Evolutionary conservation across 2,329 filamentous ascomycete genomes (phyloP).

Genomic region (Coniochaeta sp.): DNA sequence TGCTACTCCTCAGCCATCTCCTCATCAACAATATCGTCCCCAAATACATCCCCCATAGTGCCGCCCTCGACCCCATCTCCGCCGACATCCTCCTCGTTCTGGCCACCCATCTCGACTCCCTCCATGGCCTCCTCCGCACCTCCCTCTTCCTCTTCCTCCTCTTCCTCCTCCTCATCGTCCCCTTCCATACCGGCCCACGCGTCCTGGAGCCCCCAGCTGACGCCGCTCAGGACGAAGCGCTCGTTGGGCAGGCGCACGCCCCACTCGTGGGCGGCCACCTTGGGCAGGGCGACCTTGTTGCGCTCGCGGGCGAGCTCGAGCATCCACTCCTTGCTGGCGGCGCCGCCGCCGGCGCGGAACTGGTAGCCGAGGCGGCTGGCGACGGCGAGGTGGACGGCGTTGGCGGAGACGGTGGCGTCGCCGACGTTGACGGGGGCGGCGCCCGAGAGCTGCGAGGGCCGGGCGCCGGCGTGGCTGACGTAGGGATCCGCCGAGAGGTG

Average conservation of each 20-base stretch:
- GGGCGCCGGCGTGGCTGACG: conserved; percentile 46
- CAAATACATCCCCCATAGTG: conserved; percentile 40
- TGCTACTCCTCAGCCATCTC: conserved; percentile 25
- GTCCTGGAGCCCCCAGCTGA: conserved; percentile 57
- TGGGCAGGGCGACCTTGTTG: conserved; percentile 60
- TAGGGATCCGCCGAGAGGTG: conserved; percentile 65
- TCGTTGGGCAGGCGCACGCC: conserved; percentile 60
- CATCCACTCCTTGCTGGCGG: conserved; percentile 67
- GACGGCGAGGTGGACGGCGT: conserved; percentile 67
- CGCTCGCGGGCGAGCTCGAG: conserved; percentile 64
- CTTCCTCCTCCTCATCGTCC: conserved; percentile 34
- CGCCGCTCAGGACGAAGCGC: conserved; percentile 60
- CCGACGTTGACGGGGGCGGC: conserved; percentile 35
- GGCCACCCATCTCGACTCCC: conserved; percentile 32
- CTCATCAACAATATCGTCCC: conserved; percentile 22
- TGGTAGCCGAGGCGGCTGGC: conserved; percentile 60
- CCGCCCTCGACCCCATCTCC: conserved; percentile 47
- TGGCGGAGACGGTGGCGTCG: conserved; percentile 54
- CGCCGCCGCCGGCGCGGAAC: conserved; percentile 49
- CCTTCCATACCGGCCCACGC: conserved; percentile 41
- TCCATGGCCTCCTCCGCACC: conserved; percentile 41
- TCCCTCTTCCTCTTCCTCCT: conserved; percentile 24
- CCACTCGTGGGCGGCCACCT: conserved; percentile 58
- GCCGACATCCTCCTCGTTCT: conserved; percentile 35
- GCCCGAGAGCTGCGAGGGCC: conserved; percentile 41